Conservation (phyloP, 2,329 filamentous ascomycete species). For the Juglanconis juglandina region DNA sequence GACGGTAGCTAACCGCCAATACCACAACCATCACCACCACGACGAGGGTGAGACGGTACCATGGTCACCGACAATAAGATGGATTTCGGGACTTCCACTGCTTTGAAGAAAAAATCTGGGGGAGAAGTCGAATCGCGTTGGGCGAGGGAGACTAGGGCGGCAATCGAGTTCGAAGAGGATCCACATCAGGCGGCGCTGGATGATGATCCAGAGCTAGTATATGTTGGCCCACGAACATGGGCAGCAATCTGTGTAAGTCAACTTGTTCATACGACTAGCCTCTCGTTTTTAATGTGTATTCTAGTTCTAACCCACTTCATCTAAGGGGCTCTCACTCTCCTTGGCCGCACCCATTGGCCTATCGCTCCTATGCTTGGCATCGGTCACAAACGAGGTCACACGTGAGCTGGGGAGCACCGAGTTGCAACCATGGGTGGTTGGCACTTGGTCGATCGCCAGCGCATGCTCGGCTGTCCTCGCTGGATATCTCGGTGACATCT, state of each 20-base stretch:
- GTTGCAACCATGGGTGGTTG: slow-evolving; percentile 6
- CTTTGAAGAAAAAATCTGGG: background rate
- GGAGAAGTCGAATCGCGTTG: background rate
- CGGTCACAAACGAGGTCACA: background rate
- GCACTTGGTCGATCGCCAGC: slow-evolving; percentile 1
- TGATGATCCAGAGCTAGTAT: slow-evolving; percentile 2
- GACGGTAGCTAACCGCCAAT: no score
- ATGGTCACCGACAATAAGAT: background rate
- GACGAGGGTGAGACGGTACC: background rate
- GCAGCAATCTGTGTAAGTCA: slow-evolving; percentile 5
- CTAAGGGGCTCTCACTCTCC: slow-evolving; percentile 1
- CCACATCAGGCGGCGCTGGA: background rate
- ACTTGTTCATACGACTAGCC: background rate
- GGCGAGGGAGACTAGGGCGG: slow-evolving; percentile 14
- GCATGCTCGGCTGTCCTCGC: background rate
- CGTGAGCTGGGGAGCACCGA: background rate
- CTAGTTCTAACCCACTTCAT: background rate
- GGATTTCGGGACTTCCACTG: background rate
- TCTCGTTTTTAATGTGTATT: background rate
- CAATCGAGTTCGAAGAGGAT: slow-evolving; percentile 6
- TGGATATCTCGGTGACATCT: slow-evolving; percentile 8
- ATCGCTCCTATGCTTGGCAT: background rate
- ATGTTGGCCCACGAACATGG: slow-evolving; percentile 8
- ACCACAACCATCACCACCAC: background rate
- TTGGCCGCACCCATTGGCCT: slow-evolving; percentile 3